These are phyloP conservation scores for Lentithecium fluviatile DNA, from an alignment of 495 filamentous ascomycete species.

Conservation along the genomic window DNA sequence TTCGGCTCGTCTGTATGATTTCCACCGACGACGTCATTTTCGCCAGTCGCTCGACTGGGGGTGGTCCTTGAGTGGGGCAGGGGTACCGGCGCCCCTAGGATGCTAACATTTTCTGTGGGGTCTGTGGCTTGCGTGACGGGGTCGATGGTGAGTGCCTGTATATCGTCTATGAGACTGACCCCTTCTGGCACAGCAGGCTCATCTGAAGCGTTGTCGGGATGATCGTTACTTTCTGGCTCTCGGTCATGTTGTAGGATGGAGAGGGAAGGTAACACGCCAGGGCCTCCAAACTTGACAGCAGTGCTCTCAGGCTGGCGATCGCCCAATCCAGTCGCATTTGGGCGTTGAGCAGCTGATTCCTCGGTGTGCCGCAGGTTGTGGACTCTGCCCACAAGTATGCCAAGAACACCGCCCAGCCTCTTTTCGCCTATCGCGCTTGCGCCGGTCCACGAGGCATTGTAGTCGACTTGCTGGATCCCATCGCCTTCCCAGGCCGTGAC, in stretches of 20 bases:
- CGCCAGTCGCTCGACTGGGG: not conserved
- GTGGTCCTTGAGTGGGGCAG: not conserved
- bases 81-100: not conserved
- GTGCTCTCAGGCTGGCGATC: not conserved
- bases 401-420: slow-evolving; percentile 68
- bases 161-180: slow-evolving; percentile 14
- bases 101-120: not conserved
- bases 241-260: slow-evolving; percentile 9
- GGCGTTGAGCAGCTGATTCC: slow-evolving; percentile 1
- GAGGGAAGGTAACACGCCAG: not conserved
- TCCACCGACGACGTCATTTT: not conserved
- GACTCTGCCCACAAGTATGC: slow-evolving; percentile 65
- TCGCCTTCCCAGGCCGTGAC: slow-evolving; percentile 61
- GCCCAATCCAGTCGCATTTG: slow-evolving; percentile 5
- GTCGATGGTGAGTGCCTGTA: not conserved
- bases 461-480: slow-evolving; percentile 58
- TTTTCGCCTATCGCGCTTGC: slow-evolving; percentile 40
- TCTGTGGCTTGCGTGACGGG: not conserved
- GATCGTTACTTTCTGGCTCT: slow-evolving; percentile 16
- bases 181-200: slow-evolving; percentile 18
- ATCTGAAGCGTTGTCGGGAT: slow-evolving; percentile 4
- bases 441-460: slow-evolving; percentile 39
- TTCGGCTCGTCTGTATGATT: not conserved
- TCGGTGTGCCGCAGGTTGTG: slow-evolving; percentile 57
- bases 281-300: not conserved